These are phyloP conservation scores for Backusella mclennaniae DNA, from an alignment of 192 early-diverging fungal species.

Conservation along the genomic window DNA sequence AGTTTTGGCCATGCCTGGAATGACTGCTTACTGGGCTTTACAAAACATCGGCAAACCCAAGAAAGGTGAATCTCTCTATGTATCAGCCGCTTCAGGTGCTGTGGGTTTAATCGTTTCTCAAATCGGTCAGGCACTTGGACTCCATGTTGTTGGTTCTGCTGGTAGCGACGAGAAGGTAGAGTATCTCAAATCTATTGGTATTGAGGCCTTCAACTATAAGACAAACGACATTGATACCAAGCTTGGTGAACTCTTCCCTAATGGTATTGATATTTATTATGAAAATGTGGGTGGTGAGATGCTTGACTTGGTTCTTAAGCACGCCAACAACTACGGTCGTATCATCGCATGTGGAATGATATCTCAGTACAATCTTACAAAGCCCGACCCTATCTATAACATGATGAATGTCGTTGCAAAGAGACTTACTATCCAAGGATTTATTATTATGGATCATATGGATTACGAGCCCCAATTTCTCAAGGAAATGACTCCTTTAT, in stretches of 20 bases:
- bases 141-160: constrained; percentile 78
- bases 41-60: constrained; percentile 68
- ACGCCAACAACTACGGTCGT: constrained; percentile 64
- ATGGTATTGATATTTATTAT: constrained; percentile 87
- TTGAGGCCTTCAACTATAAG: constrained; percentile 96
- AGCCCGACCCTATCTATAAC: constrained; percentile 56
- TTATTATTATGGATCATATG: constrained; percentile 56
- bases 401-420: constrained; percentile 51
- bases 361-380: constrained; percentile 61
- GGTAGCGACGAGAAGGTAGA: constrained; percentile 84
- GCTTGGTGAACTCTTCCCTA: constrained; percentile 62
- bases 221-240: constrained; percentile 50
- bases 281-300: constrained; percentile 82
- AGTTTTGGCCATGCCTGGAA: constrained; percentile 76
- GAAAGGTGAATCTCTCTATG: constrained; percentile 78
- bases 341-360: constrained; percentile 74
- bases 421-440: constrained; percentile 60
- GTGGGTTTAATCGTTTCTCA: constrained; percentile 75
- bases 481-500: constrained; percentile 50
- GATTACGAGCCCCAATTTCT: constrained; percentile 51
- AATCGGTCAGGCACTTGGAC: constrained; percentile 71
- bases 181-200: constrained; percentile 62
- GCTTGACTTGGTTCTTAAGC: constrained; percentile 66
- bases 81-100: constrained; percentile 75
- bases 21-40: constrained; percentile 72